phyloP scores from a whole-genome alignment of 2,329 filamentous ascomycete species.

The Mycogone perniciosa region DNA sequence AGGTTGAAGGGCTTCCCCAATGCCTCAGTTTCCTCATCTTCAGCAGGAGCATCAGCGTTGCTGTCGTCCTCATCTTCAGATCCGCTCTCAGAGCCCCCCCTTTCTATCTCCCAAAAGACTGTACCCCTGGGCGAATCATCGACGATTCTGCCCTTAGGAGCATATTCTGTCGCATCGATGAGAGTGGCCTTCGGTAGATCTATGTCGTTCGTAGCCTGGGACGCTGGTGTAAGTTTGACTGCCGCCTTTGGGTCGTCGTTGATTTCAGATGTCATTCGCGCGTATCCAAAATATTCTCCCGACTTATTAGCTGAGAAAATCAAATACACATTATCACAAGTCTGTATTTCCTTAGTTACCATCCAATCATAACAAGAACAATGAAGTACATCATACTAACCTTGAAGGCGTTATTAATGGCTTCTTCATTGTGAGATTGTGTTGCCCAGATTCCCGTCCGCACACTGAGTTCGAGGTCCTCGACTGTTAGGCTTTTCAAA shows the following conservation, averaged over 20 bases:
- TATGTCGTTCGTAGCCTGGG: slow-evolving; percentile 50
- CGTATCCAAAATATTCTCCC: slow-evolving; percentile 93
- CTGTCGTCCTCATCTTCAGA: slow-evolving; percentile 38
- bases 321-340: slow-evolving; percentile 76
- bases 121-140: slow-evolving; percentile 91
- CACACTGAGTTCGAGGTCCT: slow-evolving; percentile 86
- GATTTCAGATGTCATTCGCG: slow-evolving; percentile 80
- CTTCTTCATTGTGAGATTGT: slow-evolving; percentile 85
- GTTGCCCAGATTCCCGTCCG: slow-evolving; percentile 88
- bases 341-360: slow-evolving; percentile 39
- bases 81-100: slow-evolving; percentile 44
- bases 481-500: slow-evolving; percentile 84
- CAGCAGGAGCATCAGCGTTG: slow-evolving; percentile 31
- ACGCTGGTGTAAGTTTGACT: slow-evolving; percentile 62
- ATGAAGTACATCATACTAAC: slow-evolving; percentile 38
- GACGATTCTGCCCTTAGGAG: slow-evolving; percentile 79
- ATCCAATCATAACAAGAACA: background rate
- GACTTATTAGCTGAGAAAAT: slow-evolving; percentile 97
- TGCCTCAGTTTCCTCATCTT: slow-evolving; percentile 49
- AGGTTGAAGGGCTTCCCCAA: slow-evolving; percentile 91
- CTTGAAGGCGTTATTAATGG: slow-evolving; percentile 74
- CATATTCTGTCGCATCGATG: slow-evolving; percentile 69
- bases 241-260: slow-evolving; percentile 66
- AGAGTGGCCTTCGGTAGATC: slow-evolving; percentile 74
- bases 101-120: slow-evolving; percentile 89